phyloP scores from a whole-genome alignment of 2,329 filamentous ascomycete species.

The Trichophaea hybrida region DNA sequence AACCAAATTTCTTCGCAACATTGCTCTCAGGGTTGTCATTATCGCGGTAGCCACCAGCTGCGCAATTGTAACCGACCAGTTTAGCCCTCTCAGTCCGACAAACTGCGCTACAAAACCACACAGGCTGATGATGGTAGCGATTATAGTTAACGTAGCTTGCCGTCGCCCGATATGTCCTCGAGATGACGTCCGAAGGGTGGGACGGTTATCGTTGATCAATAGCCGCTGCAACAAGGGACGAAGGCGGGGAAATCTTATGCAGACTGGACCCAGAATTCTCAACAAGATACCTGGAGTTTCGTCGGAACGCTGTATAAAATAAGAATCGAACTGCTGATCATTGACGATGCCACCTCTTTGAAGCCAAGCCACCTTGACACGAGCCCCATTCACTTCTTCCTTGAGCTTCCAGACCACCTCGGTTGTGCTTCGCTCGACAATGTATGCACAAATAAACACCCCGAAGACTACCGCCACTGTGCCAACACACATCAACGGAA shows the following conservation, averaged over 20 bases:
- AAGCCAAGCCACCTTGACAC: conserved; percentile 24
- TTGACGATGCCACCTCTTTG: conserved; percentile 27
- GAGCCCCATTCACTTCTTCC: background rate
- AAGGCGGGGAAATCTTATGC: background rate
- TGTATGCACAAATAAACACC: conserved; percentile 28
- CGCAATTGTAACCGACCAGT: conserved; percentile 4
- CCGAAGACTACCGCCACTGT: conserved; percentile 27
- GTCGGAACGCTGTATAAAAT: conserved; percentile 22
- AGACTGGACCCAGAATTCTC: background rate
- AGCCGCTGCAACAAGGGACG: no score
- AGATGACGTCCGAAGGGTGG: background rate
- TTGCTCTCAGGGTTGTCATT: conserved; percentile 27
- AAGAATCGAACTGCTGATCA: conserved; percentile 28
- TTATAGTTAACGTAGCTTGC: background rate
- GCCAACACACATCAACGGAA: conserved; percentile 16
- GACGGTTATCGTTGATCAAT: background rate
- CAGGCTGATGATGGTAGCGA: background rate
- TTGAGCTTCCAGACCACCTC: background rate
- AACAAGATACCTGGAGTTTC: no score
- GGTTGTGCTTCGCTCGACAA: conserved; percentile 29
- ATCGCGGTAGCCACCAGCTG: conserved; percentile 22
- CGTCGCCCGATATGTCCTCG: background rate
- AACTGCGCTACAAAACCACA: conserved; percentile 20
- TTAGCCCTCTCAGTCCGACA: conserved; percentile 7
- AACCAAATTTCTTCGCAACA: conserved; percentile 22